These are phyloP conservation scores for Periconia sp. DNA, from an alignment of 2,329 filamentous ascomycete species.

Conservation along the genomic window DNA sequence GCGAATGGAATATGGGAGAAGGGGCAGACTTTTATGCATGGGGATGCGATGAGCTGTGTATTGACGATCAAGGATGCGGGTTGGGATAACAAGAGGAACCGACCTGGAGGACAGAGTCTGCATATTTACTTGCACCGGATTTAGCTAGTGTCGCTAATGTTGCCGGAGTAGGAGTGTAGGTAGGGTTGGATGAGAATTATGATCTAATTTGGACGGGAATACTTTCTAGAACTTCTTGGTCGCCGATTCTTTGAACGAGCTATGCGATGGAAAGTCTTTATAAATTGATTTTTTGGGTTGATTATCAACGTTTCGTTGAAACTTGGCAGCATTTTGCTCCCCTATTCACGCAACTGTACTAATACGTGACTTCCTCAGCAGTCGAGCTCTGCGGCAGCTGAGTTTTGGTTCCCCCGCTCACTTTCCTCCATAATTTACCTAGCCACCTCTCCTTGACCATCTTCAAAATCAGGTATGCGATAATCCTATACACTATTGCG, in stretches of 20 bases:
- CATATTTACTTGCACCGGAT: conserved; percentile 38
- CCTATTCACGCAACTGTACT: no score
- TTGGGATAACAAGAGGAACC: conserved; percentile 39
- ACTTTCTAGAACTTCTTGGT: no score
- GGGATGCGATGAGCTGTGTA: conserved; percentile 36
- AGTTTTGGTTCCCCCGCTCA: conserved; percentile 11
- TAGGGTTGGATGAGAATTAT: no score
- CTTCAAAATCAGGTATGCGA: conserved; percentile 67
- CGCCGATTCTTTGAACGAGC: no score
- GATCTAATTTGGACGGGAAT: no score
- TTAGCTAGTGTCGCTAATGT: no score
- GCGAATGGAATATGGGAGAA: conserved; percentile 43
- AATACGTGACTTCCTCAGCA: background rate
- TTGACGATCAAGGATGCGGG: conserved; percentile 39
- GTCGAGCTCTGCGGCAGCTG: background rate
- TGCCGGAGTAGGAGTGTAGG: no score
- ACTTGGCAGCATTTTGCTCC: no score
- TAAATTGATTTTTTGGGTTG: no score
- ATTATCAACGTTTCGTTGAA: no score
- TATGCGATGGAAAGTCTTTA: no score
- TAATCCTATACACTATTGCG: conserved; percentile 68
- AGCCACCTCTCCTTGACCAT: conserved; percentile 61
- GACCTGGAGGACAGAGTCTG: conserved; percentile 31
- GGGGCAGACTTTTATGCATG: conserved; percentile 41
- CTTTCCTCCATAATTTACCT: conserved; percentile 34